Evolutionary conservation across 192 early-diverging fungal genomes (phyloP).

Genomic region (Linnemannia exigua): DNA sequence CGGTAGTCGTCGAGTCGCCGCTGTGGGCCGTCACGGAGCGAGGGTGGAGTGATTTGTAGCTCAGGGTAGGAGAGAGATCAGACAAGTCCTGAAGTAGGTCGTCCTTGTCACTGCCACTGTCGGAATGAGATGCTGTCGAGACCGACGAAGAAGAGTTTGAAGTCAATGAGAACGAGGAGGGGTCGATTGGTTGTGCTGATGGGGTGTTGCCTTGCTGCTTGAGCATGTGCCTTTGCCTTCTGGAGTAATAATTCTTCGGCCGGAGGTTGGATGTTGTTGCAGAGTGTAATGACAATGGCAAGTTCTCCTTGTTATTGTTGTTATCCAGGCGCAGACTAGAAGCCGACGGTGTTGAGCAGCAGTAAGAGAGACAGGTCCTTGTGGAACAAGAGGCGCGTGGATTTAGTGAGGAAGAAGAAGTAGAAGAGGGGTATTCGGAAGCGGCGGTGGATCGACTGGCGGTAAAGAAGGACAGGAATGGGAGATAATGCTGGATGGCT

Average conservation of each 20-base stretch:
- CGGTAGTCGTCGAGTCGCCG: not conserved
- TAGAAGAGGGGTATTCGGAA: not conserved
- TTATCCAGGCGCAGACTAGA: not conserved
- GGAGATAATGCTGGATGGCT: conserved; percentile 7
- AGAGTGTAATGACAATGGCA: not conserved
- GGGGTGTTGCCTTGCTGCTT: not conserved
- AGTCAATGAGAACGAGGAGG: not conserved
- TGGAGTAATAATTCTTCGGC: conserved; percentile 56
- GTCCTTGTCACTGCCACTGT: conserved; percentile 44
- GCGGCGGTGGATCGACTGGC: not conserved
- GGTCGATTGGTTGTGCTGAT: not conserved
- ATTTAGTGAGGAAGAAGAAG: not conserved
- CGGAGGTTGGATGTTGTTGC: conserved; percentile 36
- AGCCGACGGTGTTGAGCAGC: conserved; percentile 10
- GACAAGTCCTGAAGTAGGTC: conserved; percentile 12
- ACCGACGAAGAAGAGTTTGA: not conserved
- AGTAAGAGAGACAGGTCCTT: conserved; percentile 26
- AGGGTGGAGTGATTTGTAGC: not conserved
- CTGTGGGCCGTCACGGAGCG: not conserved
- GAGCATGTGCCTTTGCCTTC: conserved; percentile 39
- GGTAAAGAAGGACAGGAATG: not conserved
- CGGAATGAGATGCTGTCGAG: conserved; percentile 37
- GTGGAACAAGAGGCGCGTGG: conserved; percentile 14
- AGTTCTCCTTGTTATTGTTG: not conserved
- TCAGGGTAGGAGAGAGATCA: not conserved